Conservation (phyloP, 805 yeast species). For the Ogataea ramenticola region DNA sequence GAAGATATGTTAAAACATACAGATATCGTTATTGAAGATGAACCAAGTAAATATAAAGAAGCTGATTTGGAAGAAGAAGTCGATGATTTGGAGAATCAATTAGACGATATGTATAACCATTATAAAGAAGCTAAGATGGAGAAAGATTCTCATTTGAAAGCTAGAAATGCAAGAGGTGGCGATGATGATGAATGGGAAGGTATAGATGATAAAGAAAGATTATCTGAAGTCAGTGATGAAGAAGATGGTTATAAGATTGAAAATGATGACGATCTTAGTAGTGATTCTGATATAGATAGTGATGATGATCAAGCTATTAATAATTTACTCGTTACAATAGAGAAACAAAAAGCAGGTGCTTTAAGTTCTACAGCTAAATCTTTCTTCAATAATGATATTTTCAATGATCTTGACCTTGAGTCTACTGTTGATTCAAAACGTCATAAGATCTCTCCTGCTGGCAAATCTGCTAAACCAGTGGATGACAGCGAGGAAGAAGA, state of each 20-base stretch:
- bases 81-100: constrained; percentile 71
- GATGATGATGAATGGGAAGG: constrained; percentile 80
- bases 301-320: constrained; percentile 71
- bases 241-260: constrained; percentile 32
- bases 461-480: background rate
- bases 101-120: constrained; percentile 72
- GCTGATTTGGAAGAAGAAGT: constrained; percentile 39
- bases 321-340: constrained; percentile 46
- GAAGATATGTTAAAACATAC: constrained; percentile 48
- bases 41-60: constrained; percentile 15
- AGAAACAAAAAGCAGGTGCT: constrained; percentile 37
- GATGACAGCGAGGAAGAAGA: constrained; percentile 3
- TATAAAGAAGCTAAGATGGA: constrained; percentile 64
- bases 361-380: constrained; percentile 35
- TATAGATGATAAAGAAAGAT: constrained; percentile 42
- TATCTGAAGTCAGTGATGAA: constrained; percentile 10
- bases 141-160: constrained; percentile 59
- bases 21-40: constrained; percentile 48
- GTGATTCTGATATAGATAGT: constrained; percentile 36
- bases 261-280: constrained; percentile 37
- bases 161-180: constrained; percentile 69
- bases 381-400: constrained; percentile 47
- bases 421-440: constrained; percentile 8
- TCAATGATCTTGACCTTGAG: constrained; percentile 37
- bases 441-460: no score